Evolutionary conservation across 2,329 filamentous ascomycete species (phyloP).

Genomic region (Elsinoe australis): DNA sequence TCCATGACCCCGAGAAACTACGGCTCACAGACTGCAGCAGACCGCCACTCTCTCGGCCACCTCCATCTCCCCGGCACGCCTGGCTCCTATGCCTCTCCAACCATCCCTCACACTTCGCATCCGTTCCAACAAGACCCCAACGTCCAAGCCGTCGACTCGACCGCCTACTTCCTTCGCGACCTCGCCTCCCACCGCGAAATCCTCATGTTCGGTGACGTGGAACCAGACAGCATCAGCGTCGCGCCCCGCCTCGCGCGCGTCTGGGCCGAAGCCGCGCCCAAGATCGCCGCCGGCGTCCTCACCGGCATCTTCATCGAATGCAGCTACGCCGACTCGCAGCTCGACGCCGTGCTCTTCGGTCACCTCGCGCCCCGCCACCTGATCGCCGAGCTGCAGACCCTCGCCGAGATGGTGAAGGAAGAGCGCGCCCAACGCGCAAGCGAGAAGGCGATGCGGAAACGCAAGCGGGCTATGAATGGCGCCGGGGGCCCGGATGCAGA

Average conservation of each 20-base stretch:
- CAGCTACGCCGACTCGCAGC: slow-evolving; percentile 76
- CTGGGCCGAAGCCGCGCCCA: slow-evolving; percentile 83
- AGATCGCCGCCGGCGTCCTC: slow-evolving; percentile 64
- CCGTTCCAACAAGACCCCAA: slow-evolving; percentile 21
- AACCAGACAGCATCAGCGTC: slow-evolving; percentile 78
- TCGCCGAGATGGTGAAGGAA: slow-evolving; percentile 64
- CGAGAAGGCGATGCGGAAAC: slow-evolving; percentile 48
- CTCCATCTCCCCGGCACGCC: slow-evolving; percentile 28
- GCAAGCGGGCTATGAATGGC: slow-evolving; percentile 51
- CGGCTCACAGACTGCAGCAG: slow-evolving; percentile 22
- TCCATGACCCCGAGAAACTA: slow-evolving; percentile 24
- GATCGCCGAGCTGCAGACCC: slow-evolving; percentile 63
- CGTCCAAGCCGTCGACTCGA: slow-evolving; percentile 72
- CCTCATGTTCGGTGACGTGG: slow-evolving; percentile 90
- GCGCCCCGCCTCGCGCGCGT: slow-evolving; percentile 72
- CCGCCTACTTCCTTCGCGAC: slow-evolving; percentile 79
- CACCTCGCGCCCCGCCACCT: slow-evolving; percentile 81
- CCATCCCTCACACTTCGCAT: slow-evolving; percentile 10
- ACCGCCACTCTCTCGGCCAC: slow-evolving; percentile 14
- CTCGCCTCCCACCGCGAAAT: slow-evolving; percentile 60
- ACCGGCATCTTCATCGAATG: slow-evolving; percentile 90
- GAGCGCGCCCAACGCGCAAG: slow-evolving; percentile 32
- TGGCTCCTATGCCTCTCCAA: slow-evolving; percentile 19
- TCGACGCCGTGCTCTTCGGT: slow-evolving; percentile 72
- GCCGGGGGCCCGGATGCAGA: slow-evolving; percentile 22